phyloP scores from a whole-genome alignment of 495 filamentous ascomycete species.

The Arthonia radiata region DNA sequence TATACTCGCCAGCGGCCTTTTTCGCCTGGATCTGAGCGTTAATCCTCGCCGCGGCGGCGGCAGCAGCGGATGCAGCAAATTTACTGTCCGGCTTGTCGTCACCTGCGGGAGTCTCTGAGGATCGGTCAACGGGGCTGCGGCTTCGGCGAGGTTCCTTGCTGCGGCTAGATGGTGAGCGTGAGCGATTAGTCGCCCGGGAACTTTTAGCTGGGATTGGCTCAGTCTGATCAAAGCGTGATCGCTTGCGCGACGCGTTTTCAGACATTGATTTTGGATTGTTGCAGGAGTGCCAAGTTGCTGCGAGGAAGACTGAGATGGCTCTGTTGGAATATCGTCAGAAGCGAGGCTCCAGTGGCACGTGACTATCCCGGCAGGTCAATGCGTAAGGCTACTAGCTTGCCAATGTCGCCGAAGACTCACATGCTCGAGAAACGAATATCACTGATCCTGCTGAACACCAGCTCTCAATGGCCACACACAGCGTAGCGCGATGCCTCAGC shows the following conservation, averaged over 20 bases:
- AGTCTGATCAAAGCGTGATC: conserved; percentile 78
- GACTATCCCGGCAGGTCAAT: too few species aligned
- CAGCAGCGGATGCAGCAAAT: conserved; percentile 18
- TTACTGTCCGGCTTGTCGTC: conserved; percentile 5
- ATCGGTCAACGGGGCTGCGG: conserved; percentile 48
- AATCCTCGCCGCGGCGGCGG: conserved; percentile 79
- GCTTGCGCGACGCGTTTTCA: conserved; percentile 61
- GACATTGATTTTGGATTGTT: too few species aligned
- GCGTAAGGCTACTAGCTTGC: too few species aligned
- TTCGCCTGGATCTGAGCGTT: conserved; percentile 81
- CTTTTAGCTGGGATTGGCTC: conserved; percentile 47
- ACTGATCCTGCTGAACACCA: too few species aligned
- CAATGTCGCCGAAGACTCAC: too few species aligned
- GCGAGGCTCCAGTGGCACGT: too few species aligned
- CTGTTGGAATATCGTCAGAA: too few species aligned
- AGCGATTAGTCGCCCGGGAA: conserved; percentile 67
- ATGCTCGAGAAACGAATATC: too few species aligned
- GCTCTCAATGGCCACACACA: too few species aligned
- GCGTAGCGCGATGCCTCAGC: too few species aligned
- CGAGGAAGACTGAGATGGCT: too few species aligned
- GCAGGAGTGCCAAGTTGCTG: too few species aligned
- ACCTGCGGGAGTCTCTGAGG: conserved; percentile 25
- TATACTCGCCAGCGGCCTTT: conserved; percentile 47
- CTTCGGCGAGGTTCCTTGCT: conserved; percentile 39
- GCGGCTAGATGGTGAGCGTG: conserved; percentile 49